These are phyloP conservation scores for Saturnispora bothae DNA, from an alignment of 805 yeast genomes.

Conservation along the genomic window DNA sequence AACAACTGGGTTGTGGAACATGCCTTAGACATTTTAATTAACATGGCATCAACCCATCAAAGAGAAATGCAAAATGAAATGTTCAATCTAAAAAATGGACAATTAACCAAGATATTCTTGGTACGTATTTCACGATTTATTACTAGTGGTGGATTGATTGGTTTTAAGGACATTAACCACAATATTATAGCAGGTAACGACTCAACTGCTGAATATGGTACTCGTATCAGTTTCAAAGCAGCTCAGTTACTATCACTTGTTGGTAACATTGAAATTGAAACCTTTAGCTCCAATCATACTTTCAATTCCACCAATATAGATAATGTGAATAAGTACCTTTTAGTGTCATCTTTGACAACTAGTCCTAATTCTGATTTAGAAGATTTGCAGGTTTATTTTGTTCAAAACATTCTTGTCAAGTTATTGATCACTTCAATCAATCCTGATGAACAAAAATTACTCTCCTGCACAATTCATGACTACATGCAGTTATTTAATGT, in stretches of 20 bases:
- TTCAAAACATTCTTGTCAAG: constrained; percentile 64
- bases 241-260: constrained; percentile 63
- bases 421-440: constrained; percentile 85
- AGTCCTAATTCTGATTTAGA: constrained; percentile 52
- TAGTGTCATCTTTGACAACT: constrained; percentile 26
- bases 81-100: not conserved
- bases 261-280: constrained; percentile 53
- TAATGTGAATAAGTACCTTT: constrained; percentile 10
- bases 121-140: constrained; percentile 6
- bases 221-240: constrained; percentile 45
- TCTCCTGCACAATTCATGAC: constrained; percentile 87
- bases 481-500: constrained; percentile 52
- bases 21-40: constrained; percentile 52
- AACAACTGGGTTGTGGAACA: constrained; percentile 65
- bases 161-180: constrained; percentile 29
- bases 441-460: constrained; percentile 71
- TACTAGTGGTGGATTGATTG: constrained; percentile 30
- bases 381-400: constrained; percentile 50
- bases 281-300: not conserved
- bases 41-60: constrained; percentile 31
- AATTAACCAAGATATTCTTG: not conserved
- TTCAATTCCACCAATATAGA: constrained; percentile 3
- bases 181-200: constrained; percentile 16
- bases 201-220: constrained; percentile 7
- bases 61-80: constrained; percentile 6